These are phyloP conservation scores for Hymenoscyphus infarciens DNA, from an alignment of 2,329 filamentous ascomycete genomes.

Conservation along the genomic window DNA sequence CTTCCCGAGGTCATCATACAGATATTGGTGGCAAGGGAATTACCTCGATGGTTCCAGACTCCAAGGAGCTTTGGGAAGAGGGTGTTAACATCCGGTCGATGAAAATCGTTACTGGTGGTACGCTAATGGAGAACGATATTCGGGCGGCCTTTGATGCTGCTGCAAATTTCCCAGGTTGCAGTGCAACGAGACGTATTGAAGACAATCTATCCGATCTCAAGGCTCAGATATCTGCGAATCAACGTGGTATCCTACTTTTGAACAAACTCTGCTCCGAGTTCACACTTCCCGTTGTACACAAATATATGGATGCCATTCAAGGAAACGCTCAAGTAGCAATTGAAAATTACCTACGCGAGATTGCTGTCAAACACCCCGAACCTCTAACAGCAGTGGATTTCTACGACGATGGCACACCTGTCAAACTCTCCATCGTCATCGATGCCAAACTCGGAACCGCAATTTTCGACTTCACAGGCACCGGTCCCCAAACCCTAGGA, in stretches of 20 bases:
- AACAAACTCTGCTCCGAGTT: conserved; percentile 63
- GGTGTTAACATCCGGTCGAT: conserved; percentile 59
- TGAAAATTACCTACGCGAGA: conserved; percentile 66
- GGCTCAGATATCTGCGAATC: conserved; percentile 79
- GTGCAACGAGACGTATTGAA: conserved; percentile 69
- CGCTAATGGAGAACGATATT: conserved; percentile 69
- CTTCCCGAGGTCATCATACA: conserved; percentile 71
- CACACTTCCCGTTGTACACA: conserved; percentile 53
- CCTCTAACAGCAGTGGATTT: conserved; percentile 64
- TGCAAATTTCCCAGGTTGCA: conserved; percentile 53
- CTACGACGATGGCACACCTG: conserved; percentile 80
- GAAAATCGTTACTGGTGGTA: conserved; percentile 68
- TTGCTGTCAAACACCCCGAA: conserved; percentile 57
- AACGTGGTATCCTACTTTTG: conserved; percentile 76
- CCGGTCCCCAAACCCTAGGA: conserved; percentile 69
- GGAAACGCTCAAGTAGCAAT: conserved; percentile 73
- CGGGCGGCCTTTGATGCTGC: conserved; percentile 33
- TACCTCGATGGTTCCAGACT: conserved; percentile 71
- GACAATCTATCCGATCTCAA: conserved; percentile 84
- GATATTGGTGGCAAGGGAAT: conserved; percentile 70
- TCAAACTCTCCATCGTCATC: conserved; percentile 70
- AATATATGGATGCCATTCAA: conserved; percentile 79
- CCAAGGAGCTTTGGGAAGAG: conserved; percentile 56
- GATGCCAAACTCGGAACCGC: conserved; percentile 66
- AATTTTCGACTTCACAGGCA: conserved; percentile 71